Evolutionary conservation across 495 filamentous ascomycete species (phyloP).

Genomic region (Coniosporium apollinis): DNA sequence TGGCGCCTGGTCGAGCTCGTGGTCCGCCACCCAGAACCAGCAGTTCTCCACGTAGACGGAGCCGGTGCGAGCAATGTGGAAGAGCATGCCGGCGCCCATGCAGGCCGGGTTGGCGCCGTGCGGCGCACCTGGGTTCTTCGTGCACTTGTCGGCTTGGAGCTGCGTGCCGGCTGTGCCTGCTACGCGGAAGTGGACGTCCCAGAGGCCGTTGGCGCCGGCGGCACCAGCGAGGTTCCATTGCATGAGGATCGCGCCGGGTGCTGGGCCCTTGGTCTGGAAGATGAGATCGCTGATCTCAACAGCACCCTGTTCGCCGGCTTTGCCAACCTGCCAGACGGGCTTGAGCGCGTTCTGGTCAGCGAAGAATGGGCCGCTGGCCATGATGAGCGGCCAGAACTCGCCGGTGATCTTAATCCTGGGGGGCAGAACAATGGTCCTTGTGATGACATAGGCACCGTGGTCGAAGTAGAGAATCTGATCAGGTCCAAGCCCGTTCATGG

Average conservation of each 20-base stretch:
- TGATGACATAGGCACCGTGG: conserved; percentile 25
- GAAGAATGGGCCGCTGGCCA: conserved; percentile 43
- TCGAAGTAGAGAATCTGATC: conserved; percentile 32
- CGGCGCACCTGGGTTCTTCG: conserved; percentile 13
- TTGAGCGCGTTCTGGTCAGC: conserved; percentile 42
- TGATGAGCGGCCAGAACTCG: conserved; percentile 45
- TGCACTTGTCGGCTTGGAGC: conserved; percentile 24
- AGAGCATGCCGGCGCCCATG: conserved; percentile 25
- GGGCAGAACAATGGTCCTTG: conserved; percentile 23
- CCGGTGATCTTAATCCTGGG: conserved; percentile 22
- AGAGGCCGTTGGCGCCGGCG: conserved; percentile 24
- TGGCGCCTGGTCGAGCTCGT: conserved; percentile 23
- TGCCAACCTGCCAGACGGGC: conserved; percentile 48
- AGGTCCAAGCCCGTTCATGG: conserved; percentile 25
- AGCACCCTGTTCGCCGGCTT: conserved; percentile 31
- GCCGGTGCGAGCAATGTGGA: conserved; percentile 19
- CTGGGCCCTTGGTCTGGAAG: conserved; percentile 41
- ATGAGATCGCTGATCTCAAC: conserved; percentile 46
- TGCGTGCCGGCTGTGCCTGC: conserved; percentile 27
- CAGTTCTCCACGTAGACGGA: conserved; percentile 26
- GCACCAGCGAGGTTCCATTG: conserved; percentile 49
- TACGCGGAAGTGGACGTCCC: conserved; percentile 32
- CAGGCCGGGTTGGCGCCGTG: conserved; percentile 24
- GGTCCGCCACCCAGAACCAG: conserved; percentile 28
- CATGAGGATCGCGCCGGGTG: conserved; percentile 55